These are phyloP conservation scores for Talaromyces liani DNA, from an alignment of 495 filamentous ascomycete species.

Conservation along the genomic window DNA sequence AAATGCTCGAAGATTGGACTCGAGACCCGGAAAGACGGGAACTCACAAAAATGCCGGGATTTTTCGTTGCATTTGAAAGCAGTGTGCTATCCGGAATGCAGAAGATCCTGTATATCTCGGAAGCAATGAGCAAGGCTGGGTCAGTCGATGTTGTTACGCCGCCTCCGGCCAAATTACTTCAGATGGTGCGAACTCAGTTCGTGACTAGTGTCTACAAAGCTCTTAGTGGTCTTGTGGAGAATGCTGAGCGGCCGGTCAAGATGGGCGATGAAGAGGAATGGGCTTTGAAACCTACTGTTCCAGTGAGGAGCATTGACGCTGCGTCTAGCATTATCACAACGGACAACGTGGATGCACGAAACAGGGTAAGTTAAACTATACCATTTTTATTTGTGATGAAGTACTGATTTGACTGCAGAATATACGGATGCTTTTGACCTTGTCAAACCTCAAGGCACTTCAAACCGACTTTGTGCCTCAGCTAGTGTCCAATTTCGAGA, in stretches of 20 bases:
- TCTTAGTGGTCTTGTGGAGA: slow-evolving; percentile 90
- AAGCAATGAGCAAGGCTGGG: slow-evolving; percentile 62
- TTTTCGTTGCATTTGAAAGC: slow-evolving; percentile 74
- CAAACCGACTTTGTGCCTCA: slow-evolving; percentile 70
- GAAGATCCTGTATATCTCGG: slow-evolving; percentile 86
- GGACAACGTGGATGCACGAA: slow-evolving; percentile 56
- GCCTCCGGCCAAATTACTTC: slow-evolving; percentile 73
- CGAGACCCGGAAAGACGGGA: slow-evolving; percentile 68
- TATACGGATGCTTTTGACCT: slow-evolving; percentile 84
- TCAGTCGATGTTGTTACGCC: slow-evolving; percentile 69
- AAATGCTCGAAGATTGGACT: slow-evolving; percentile 87
- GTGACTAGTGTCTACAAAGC: slow-evolving; percentile 87
- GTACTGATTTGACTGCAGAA: slow-evolving; percentile 48
- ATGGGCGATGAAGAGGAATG: slow-evolving; percentile 53
- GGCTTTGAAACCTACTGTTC: slow-evolving; percentile 24
- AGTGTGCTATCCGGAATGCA: slow-evolving; percentile 76
- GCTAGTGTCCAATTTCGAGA: slow-evolving; percentile 81
- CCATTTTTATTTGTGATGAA: neutral
- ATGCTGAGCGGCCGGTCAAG: slow-evolving; percentile 66
- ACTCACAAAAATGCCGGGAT: slow-evolving; percentile 80
- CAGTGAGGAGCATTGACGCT: slow-evolving; percentile 22
- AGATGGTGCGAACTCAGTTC: slow-evolving; percentile 80
- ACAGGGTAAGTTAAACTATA: slow-evolving; percentile 52
- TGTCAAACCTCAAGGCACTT: slow-evolving; percentile 79
- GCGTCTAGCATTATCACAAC: slow-evolving; percentile 31